Conservation (phyloP, 352 stramenopile genomes). For the Globisporangium spiculum region DNA sequence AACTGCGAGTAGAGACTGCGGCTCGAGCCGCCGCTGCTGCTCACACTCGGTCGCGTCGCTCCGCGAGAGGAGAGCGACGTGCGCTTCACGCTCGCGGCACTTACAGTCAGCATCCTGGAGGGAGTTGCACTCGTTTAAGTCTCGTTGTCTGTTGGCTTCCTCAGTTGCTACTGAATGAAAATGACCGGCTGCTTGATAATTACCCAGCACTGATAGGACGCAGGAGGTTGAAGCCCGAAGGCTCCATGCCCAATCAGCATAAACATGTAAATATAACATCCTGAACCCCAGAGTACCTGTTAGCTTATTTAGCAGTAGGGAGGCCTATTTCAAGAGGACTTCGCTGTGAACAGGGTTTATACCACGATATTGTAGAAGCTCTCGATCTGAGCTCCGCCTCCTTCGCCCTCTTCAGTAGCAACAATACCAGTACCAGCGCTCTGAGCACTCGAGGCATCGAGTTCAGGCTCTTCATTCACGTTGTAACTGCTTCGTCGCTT, state of each 20-base stretch:
- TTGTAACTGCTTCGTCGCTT: constrained; percentile 40
- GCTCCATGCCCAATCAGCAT: not conserved
- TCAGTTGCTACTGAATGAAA: not conserved
- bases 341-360: not conserved
- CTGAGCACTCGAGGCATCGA: not conserved
- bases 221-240: not conserved
- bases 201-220: not conserved
- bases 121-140: not conserved
- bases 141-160: not conserved
- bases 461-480: constrained; percentile 14
- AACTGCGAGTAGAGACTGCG: constrained; percentile 32
- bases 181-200: not conserved
- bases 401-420: not conserved
- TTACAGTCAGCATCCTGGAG: constrained; percentile 30
- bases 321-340: not conserved
- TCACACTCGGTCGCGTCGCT: constrained; percentile 17
- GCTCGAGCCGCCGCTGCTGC: constrained; percentile 9
- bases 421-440: constrained; percentile 19
- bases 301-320: not conserved
- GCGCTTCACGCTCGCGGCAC: constrained; percentile 28
- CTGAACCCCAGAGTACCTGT: not conserved
- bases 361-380: not conserved
- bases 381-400: not conserved
- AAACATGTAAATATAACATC: not conserved
- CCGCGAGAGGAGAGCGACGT: constrained; percentile 38